phyloP scores from a whole-genome alignment of 805 yeast species.

The Metschnikowia gelsemii region DNA sequence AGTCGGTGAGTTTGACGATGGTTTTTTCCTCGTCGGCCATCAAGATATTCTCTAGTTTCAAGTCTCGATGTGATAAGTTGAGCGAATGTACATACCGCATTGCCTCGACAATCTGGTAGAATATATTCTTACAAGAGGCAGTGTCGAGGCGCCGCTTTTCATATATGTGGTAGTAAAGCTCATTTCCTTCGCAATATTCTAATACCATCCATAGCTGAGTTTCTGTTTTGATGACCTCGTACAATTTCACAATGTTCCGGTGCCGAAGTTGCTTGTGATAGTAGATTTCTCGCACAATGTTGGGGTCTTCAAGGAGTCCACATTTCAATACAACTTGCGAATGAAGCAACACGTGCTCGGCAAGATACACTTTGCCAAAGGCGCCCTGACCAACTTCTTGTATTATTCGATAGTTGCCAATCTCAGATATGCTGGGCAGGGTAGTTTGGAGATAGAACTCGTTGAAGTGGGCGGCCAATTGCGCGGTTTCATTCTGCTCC shows the following conservation, averaged over 20 bases:
- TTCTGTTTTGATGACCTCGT: constrained; percentile 83
- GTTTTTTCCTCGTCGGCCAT: constrained; percentile 51
- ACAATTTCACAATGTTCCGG: constrained; percentile 78
- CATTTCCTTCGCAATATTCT: constrained; percentile 86
- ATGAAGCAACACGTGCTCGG: constrained; percentile 71
- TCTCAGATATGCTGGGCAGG: constrained; percentile 52
- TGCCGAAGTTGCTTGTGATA: constrained; percentile 83
- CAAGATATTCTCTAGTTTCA: constrained; percentile 77
- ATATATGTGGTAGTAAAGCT: constrained; percentile 65
- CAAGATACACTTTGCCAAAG: constrained; percentile 88
- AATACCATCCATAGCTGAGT: constrained; percentile 79
- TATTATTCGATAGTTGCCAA: constrained; percentile 77
- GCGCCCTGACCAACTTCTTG: constrained; percentile 87
- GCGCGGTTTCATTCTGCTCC: constrained; percentile 46
- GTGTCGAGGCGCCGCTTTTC: constrained; percentile 49
- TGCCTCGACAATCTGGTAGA: constrained; percentile 65
- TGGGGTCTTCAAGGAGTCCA: constrained; percentile 74
- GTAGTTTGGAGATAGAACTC: constrained; percentile 48
- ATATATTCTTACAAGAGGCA: constrained; percentile 51
- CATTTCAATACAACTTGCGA: constrained; percentile 80
- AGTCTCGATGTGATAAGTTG: constrained; percentile 80
- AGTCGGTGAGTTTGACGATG: constrained; percentile 79
- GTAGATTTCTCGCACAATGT: constrained; percentile 85
- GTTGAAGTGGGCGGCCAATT: constrained; percentile 64
- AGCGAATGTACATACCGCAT: constrained; percentile 72